phyloP scores from a whole-genome alignment of 768 basidiomycete genomes.

The Chiua virens region DNA sequence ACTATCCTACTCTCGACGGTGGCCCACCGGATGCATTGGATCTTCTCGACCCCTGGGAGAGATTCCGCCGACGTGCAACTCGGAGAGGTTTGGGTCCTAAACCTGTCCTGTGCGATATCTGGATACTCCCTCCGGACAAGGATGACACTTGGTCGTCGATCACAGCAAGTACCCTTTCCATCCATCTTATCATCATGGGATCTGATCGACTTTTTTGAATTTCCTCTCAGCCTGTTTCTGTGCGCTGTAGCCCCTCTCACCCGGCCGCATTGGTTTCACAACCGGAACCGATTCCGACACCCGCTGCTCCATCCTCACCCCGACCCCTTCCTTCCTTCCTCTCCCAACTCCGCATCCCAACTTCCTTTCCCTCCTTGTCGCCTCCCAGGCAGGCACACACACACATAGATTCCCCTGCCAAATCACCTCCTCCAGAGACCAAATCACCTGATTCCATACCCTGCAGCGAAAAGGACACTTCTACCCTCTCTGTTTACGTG shows the following conservation, averaged over 20 bases:
- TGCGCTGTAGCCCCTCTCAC: slow-evolving; percentile 3
- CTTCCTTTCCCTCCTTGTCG: not conserved
- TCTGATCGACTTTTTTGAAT: not conserved
- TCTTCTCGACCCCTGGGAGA: not conserved
- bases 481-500: slow-evolving; percentile 13
- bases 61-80: slow-evolving; percentile 1
- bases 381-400: not conserved
- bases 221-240: slow-evolving; percentile 18
- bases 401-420: not conserved
- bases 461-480: not conserved
- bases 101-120: slow-evolving; percentile 19
- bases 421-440: not conserved
- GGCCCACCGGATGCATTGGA: not conserved
- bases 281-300: not conserved
- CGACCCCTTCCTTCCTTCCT: not conserved
- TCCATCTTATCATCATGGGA: not conserved
- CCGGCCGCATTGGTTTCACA: not conserved
- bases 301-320: not conserved
- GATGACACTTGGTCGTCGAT: slow-evolving; percentile 11
- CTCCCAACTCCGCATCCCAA: slow-evolving; percentile 10
- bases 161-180: slow-evolving; percentile 8
- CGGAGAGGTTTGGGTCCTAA: slow-evolving; percentile 6
- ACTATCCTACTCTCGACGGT: slow-evolving; percentile 30
- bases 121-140: slow-evolving; percentile 2
- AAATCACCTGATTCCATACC: not conserved